Conservation (phyloP, 208 protist genomes). For the Leishmania martiniquensis region DNA sequence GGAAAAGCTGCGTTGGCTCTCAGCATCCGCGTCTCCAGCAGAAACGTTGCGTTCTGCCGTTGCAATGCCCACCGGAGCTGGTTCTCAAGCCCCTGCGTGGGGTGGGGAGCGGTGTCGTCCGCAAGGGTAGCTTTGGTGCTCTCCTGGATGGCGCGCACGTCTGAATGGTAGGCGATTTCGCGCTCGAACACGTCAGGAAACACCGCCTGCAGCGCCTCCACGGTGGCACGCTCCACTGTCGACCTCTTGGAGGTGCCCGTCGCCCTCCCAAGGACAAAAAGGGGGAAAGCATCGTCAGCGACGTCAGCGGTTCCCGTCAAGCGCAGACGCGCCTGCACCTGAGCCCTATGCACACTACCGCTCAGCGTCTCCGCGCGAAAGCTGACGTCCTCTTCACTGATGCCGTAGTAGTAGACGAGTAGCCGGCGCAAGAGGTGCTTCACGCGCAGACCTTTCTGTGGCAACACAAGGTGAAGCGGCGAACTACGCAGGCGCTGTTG, state of each 20-base stretch:
- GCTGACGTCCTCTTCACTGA: conserved; percentile 38
- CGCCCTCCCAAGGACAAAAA: conserved; percentile 33
- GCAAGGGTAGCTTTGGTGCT: conserved; percentile 30
- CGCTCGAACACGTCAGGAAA: conserved; percentile 68
- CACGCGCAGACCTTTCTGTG: conserved; percentile 36
- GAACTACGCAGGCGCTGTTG: conserved; percentile 19
- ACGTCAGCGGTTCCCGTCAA: background rate
- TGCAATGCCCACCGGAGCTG: conserved; percentile 59
- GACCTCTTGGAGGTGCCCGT: conserved; percentile 40
- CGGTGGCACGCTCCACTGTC: conserved; percentile 39
- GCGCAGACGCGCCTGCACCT: conserved; percentile 20
- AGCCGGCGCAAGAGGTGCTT: conserved; percentile 59
- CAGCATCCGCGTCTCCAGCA: conserved; percentile 29
- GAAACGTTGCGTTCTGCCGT: conserved; percentile 32
- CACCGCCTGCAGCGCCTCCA: conserved; percentile 48
- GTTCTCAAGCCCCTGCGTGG: conserved; percentile 41
- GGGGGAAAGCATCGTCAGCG: too few species aligned
- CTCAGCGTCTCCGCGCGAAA: conserved; percentile 9
- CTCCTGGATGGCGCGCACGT: conserved; percentile 47
- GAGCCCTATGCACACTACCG: conserved; percentile 11
- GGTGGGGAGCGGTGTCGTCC: conserved; percentile 33
- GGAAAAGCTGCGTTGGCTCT: conserved; percentile 42
- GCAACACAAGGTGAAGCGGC: conserved; percentile 60
- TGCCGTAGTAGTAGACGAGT: conserved; percentile 65
- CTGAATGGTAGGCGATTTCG: conserved; percentile 64